A percentile compares a stretch with the other conserved stretches of the same genome.
phyloP scores from a whole-genome alignment of 352 stramenopile genomes.

The Phytophthora syringae region DNA sequence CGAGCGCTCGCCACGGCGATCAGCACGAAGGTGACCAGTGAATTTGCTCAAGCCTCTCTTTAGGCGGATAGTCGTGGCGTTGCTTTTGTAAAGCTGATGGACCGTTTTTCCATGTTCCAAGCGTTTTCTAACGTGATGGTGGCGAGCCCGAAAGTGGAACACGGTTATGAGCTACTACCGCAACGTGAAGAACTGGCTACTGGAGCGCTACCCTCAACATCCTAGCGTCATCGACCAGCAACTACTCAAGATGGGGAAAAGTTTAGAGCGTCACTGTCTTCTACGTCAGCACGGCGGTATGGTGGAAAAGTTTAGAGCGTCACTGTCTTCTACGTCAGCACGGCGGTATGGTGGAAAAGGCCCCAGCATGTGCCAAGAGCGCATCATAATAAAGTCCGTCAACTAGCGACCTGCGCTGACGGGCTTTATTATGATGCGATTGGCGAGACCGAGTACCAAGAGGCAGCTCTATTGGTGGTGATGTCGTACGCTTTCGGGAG shows the following conservation, averaged over 20 bases:
- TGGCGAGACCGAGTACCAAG: conserved; percentile 21
- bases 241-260: conserved; percentile 1
- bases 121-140: conserved; percentile 1
- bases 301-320: background rate
- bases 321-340: conserved; percentile 11
- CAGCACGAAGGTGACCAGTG: conserved; percentile 12
- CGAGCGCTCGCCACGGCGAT: background rate
- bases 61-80: background rate
- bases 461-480: conserved; percentile 12
- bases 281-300: conserved; percentile 6
- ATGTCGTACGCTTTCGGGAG: conserved; percentile 25
- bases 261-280: conserved; percentile 6
- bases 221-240: background rate
- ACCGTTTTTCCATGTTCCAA: conserved; percentile 4
- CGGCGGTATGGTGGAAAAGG: conserved; percentile 3
- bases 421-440: background rate
- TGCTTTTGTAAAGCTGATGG: conserved; percentile 15
- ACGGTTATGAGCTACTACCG: conserved; percentile 14
- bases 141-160: background rate
- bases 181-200: conserved; percentile 16
- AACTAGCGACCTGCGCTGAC: background rate
- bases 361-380: background rate
- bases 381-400: too few relatives aligned
- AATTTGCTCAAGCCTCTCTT: conserved; percentile 15
- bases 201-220: conserved; percentile 8